Evolutionary conservation across 345 rosid genomes (phyloP).

Genomic region (Sisymbrium altissimum): DNA sequence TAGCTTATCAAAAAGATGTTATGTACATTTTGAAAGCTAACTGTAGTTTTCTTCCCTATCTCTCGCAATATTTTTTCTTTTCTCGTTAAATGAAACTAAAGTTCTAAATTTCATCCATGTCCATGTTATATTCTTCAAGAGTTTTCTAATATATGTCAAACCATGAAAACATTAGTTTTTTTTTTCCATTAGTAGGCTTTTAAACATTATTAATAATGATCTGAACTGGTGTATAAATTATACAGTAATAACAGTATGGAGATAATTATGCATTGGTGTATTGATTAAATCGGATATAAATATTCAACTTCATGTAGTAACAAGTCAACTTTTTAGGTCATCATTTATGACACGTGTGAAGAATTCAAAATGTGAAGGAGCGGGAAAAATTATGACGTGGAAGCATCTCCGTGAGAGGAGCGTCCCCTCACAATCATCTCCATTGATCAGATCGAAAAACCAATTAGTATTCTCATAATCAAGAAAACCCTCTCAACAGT

Average conservation of each 20-base stretch:
- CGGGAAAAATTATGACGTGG: constrained; percentile 22
- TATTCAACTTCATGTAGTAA: too few species aligned
- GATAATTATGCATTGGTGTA: too few species aligned
- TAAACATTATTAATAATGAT: too few species aligned
- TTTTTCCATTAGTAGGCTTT: too few species aligned
- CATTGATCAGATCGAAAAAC: neutral
- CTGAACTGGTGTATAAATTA: too few species aligned
- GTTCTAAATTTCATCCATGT: neutral
- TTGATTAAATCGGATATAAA: too few species aligned
- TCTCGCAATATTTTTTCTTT: neutral
- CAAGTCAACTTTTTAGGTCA: too few species aligned
- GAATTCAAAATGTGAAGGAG: constrained; percentile 15
- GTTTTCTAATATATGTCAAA: neutral
- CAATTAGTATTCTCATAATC: neutral
- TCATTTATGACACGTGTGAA: neutral
- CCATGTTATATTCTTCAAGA: neutral
- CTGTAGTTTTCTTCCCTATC: constrained; percentile 10
- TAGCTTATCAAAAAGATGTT: constrained; percentile 19
- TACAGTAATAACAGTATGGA: too few species aligned
- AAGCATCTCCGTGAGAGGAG: constrained; percentile 2
- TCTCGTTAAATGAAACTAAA: neutral
- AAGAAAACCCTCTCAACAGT: neutral
- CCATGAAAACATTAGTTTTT: neutral
- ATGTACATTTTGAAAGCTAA: constrained; percentile 21
- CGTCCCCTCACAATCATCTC: neutral